Percentiles rank a stretch among this genome's conserved stretches.
These are phyloP conservation scores for Nelumbo lutea DNA, from an alignment of 164 flowering plant genomes.

Conservation along the genomic window DNA sequence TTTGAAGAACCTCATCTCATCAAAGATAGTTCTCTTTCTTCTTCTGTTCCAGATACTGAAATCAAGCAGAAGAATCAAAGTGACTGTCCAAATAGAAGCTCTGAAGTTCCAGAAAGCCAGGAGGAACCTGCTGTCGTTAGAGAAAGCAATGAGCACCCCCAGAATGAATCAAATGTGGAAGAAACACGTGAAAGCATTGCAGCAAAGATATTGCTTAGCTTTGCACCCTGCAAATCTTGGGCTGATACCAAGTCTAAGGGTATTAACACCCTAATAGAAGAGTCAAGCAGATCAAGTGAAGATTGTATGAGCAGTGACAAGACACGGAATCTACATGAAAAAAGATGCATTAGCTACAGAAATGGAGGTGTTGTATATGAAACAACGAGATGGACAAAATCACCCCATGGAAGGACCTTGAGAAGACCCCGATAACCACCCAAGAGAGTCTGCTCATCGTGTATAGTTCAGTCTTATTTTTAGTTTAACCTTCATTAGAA, in stretches of 20 bases:
- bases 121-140: constrained; percentile 3
- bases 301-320: background rate
- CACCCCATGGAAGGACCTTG: constrained; percentile 8
- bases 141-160: constrained; percentile 5
- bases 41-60: constrained; percentile 2
- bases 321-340: constrained; percentile 9
- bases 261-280: background rate
- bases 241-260: constrained; percentile 1
- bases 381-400: constrained; percentile 11
- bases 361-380: constrained; percentile 4
- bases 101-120: background rate
- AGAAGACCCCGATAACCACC: constrained; percentile 11
- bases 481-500: background rate
- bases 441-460: background rate
- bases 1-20: background rate
- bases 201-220: constrained; percentile 24
- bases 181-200: constrained; percentile 21
- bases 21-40: constrained; percentile 3
- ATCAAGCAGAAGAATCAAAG: background rate
- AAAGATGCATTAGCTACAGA: constrained; percentile 2
- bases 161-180: constrained; percentile 5
- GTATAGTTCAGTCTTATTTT: background rate
- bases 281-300: background rate
- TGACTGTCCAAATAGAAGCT: background rate
- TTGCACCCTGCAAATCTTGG: constrained; percentile 11